Conservation (phyloP, 306 rosid species). For the Begonia loranthoides region DNA sequence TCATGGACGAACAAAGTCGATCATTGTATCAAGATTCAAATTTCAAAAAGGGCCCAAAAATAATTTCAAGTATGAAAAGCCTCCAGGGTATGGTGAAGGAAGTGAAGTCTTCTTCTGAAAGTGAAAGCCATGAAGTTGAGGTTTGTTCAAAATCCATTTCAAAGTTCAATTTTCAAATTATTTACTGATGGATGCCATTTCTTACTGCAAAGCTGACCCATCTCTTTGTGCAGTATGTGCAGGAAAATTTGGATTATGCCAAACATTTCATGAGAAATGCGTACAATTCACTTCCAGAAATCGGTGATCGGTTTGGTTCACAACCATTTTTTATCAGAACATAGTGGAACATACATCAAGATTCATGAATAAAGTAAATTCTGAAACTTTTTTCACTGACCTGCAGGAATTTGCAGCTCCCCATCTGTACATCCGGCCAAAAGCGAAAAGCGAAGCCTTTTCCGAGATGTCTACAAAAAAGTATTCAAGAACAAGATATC, state of each 20-base stretch:
- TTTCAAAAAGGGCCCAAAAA: constrained; percentile 10
- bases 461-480: constrained; percentile 12
- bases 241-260: constrained; percentile 23
- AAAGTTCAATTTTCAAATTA: constrained; percentile 1
- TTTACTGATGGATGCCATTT: not conserved
- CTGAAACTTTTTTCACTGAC: constrained; percentile 13
- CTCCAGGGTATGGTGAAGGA: constrained; percentile 24
- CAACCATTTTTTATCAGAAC: constrained; percentile 8
- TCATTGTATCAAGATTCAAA: not conserved
- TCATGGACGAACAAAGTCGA: no score
- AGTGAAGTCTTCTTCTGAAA: constrained; percentile 15
- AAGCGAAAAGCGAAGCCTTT: constrained; percentile 8
- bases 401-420: constrained; percentile 32
- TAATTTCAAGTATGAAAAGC: constrained; percentile 21
- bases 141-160: constrained; percentile 15
- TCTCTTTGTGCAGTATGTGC: not conserved
- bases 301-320: constrained; percentile 20
- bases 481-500: constrained; percentile 16
- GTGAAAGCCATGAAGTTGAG: constrained; percentile 18
- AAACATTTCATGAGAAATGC: constrained; percentile 10
- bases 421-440: constrained; percentile 11
- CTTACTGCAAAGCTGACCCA: not conserved
- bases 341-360: constrained; percentile 4
- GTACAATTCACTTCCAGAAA: constrained; percentile 19
- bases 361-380: constrained; percentile 6